Evolutionary conservation across 768 basidiomycete genomes (phyloP).

Genomic region (Mycena amicta): DNA sequence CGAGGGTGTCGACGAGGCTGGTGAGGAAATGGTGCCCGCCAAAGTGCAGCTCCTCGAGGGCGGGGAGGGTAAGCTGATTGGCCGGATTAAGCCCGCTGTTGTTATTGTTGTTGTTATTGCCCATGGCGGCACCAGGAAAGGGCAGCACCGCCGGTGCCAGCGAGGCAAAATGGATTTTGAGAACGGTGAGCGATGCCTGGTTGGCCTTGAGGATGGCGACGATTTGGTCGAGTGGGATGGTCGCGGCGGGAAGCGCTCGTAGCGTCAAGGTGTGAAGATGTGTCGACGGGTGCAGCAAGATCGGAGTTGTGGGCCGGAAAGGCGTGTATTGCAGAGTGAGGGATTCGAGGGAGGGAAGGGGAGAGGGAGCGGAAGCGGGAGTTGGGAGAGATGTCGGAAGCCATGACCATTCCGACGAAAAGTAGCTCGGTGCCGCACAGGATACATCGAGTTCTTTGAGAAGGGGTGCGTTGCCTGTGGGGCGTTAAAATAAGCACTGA

Average conservation of each 20-base stretch:
- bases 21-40: constrained; percentile 71
- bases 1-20: constrained; percentile 61
- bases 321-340: constrained; percentile 73
- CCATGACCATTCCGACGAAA: constrained; percentile 72
- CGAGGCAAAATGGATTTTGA: constrained; percentile 64
- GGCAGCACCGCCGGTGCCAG: constrained; percentile 68
- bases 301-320: constrained; percentile 77
- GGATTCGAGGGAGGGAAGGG: constrained; percentile 53
- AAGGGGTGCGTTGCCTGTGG: constrained; percentile 69
- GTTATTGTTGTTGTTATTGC: not conserved
- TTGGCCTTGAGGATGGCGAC: constrained; percentile 66
- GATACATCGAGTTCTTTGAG: constrained; percentile 79
- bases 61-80: constrained; percentile 43
- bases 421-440: constrained; percentile 62
- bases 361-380: not conserved
- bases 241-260: constrained; percentile 63
- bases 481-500: constrained; percentile 8
- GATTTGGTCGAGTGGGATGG: constrained; percentile 68
- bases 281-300: constrained; percentile 49
- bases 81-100: not conserved
- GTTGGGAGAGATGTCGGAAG: constrained; percentile 44
- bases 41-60: constrained; percentile 57
- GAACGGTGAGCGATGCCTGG: constrained; percentile 50
- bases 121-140: not conserved
- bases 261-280: constrained; percentile 62